Conservation (phyloP, 345 rosid species). For the Acer yangbiense region DNA sequence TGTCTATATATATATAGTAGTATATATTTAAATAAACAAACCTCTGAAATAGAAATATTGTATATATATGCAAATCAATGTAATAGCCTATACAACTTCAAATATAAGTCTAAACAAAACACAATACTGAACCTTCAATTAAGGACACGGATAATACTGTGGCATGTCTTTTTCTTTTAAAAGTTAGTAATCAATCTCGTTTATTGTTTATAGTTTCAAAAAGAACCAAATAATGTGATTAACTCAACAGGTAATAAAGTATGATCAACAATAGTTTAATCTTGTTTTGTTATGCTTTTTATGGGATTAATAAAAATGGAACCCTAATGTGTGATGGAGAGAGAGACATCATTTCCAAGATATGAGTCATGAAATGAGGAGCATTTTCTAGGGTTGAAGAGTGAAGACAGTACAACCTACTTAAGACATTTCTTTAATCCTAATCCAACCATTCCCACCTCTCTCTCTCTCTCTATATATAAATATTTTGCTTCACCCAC, state of each 20-base stretch:
- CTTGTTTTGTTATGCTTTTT: neutral
- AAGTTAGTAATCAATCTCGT: neutral
- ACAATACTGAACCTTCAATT: neutral
- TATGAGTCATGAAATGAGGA: constrained; percentile 40
- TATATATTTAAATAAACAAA: no score
- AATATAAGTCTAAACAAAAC: neutral
- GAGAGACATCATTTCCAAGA: constrained; percentile 49
- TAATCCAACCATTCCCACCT: constrained; percentile 45
- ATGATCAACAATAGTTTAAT: neutral
- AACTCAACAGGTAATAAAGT: neutral
- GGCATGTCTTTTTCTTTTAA: constrained; percentile 1
- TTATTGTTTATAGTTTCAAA: neutral
- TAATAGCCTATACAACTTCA: neutral
- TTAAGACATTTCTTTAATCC: constrained; percentile 47
- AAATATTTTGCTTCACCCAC: constrained; percentile 33
- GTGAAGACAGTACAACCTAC: constrained; percentile 26
- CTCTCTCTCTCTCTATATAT: neutral
- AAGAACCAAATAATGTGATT: neutral
- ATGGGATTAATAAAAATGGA: constrained; percentile 1
- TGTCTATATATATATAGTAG: no score
- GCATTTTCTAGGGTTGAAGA: constrained; percentile 45
- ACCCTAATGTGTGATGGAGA: neutral
- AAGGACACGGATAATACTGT: neutral
- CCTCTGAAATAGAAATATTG: neutral
- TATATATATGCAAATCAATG: no score